Evolutionary conservation across 179 eudicot genomes (phyloP), one percentile per base, ranked within the genome.

Genomic region (Actinidia arguta): DNA sequence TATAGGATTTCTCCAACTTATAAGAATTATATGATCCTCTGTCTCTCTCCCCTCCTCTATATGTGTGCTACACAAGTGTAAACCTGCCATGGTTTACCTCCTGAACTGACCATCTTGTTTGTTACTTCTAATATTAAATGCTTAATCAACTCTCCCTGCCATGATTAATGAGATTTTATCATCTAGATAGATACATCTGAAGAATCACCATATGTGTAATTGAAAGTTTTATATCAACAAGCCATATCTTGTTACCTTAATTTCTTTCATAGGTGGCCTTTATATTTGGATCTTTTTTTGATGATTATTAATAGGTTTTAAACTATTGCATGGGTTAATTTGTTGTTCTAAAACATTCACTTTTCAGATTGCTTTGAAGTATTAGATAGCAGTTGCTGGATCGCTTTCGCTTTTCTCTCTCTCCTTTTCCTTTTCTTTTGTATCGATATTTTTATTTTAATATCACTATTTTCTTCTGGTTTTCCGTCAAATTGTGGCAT

Each of bases 401-500:
- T 55, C 36, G 36, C 16, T 16, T 17, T 18, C n/a, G 12, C 10
- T 5, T 56, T 5, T 36, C 25, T 16, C 24, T 58, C 42, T 20
- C 24, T 44, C 50, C 14, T 11, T 17, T 68, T 36, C 22, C 17
- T 68, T 68, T 17, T 68, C 10, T 69, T 44, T 69, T 69, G 73
- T 13, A 69, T 9, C 25, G 5, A 6, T 69, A 67, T 27, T 27
- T 42, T 0, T 7, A 4, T n/a, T n/a, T n/a, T n/a, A n/a, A n/a
- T n/a, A n/a, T n/a, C n/a, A n/a, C n/a, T n/a, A 56, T 25, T 42
- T 72, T 44, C 25, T 27, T 22, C 5, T 52, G 62, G 25, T 59
- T 56, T 42, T 44, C 42, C 24, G 68, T 83, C 55, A 76, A 78
- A 78, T 8, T 56, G 68, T 76, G 47, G 68, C 68, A 46, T 63